Base-by-base conservation (phyloP, 306 rosid genomes). In the Pyrus pyrifolia region DNA sequence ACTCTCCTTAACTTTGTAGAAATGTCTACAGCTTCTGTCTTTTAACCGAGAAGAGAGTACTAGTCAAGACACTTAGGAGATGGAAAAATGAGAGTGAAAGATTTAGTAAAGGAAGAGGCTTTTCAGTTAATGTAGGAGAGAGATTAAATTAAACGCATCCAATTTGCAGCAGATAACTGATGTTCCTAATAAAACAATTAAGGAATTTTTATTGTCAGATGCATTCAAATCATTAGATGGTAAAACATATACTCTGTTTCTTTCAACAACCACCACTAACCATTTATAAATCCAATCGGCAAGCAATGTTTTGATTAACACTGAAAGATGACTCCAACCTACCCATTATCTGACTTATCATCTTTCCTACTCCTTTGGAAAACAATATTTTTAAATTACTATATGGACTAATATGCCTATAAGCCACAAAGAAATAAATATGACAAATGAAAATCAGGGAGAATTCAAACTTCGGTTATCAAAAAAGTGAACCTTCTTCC, bases 401-500 rank as follows among this genome's bases (percentile, higher is more conserved):
- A 58, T 58, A 69, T 17, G 17, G 67, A 67, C 51, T 52, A 66
- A 17, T 35, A 67, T 11, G 67, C 19, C 4, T 12, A 62, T n/a
- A 30, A 33, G 21, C 44, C 35, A 15, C 8, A 11, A 25, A 59
- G 44, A 51, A 71, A 68, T 58, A 40, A 74, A 78, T 46, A 71
- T 42, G 64, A 67, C 25, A 75, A 22, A 22, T 64, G 44, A 27
- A 40, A 62, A 29, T 4, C 57, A 33, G 40, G 63, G 63, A 38
- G 55, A 72, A 71, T 81, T 62, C 64, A 79, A 77, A 79, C 46
- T 40, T 45, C n/a, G 33, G 77, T 65, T 62, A 70, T 79, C 70
- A 71, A 75, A 44, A 80, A 23, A 63, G 82, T 84, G 44, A 55
- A 96, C 99, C 98, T 96, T 82, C 90, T 89, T 87, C 99, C 99